Evolutionary conservation across 1,284 basidiomycete genomes (phyloP).

Genomic region (Veloboletus limbatus): DNA sequence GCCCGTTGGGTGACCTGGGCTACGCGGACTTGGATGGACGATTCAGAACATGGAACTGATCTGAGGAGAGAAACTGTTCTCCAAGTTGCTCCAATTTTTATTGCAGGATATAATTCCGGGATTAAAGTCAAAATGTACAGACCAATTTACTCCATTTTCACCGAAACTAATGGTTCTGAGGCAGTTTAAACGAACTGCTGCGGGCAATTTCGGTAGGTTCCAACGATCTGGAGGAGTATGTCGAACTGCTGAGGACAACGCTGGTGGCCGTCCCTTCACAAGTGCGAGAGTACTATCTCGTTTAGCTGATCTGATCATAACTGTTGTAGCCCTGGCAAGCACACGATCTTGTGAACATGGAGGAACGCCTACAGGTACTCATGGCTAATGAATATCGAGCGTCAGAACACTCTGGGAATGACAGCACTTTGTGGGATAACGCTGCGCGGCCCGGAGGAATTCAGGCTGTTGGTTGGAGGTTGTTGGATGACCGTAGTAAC

Average conservation of each 20-base stretch:
- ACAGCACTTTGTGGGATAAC: background rate
- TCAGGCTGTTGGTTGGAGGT: constrained; percentile 48
- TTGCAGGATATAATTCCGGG: constrained; percentile 34
- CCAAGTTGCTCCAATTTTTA: constrained; percentile 47
- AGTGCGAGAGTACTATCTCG: constrained; percentile 12
- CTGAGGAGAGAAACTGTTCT: constrained; percentile 46
- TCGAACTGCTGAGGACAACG: constrained; percentile 16
- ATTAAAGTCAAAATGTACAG: constrained; percentile 40
- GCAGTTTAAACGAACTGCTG: constrained; percentile 24
- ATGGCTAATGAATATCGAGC: constrained; percentile 19
- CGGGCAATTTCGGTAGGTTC: constrained; percentile 19
- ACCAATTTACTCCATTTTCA: background rate
- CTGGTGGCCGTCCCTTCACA: constrained; percentile 8
- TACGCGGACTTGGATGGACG: constrained; percentile 39
- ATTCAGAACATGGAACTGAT: constrained; percentile 32
- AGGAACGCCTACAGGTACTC: constrained; percentile 47
- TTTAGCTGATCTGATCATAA: constrained; percentile 4
- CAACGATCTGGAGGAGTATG: constrained; percentile 18
- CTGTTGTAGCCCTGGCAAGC: constrained; percentile 45
- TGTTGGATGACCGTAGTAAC: constrained; percentile 38
- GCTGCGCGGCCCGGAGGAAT: background rate
- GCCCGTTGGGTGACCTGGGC: constrained; percentile 69
- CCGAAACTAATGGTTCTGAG: constrained; percentile 9
- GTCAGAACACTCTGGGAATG: background rate
- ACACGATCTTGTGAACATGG: constrained; percentile 51